Percentiles rank a stretch among this genome's conserved stretches.
Evolutionary conservation across 345 rosid genomes (phyloP).

Genomic region (Gossypium thurberi): DNA sequence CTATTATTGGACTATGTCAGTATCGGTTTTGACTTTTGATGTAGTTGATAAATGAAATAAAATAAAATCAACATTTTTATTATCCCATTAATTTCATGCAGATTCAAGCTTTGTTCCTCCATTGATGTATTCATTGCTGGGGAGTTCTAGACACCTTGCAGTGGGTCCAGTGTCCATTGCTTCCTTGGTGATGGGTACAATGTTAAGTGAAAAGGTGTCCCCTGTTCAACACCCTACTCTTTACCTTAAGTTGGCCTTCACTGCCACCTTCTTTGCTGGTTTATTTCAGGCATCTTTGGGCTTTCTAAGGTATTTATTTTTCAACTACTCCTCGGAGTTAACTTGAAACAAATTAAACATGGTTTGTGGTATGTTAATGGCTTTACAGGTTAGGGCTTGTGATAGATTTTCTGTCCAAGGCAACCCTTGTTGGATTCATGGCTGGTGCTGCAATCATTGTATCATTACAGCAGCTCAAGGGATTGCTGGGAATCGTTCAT

Average conservation of each 20-base stretch:
- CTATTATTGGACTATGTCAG: slow-evolving; percentile 90
- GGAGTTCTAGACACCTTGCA: slow-evolving; percentile 87
- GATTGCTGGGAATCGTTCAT: slow-evolving; percentile 90
- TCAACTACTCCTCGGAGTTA: no score
- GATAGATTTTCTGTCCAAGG: slow-evolving; percentile 94
- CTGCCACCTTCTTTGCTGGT: slow-evolving; percentile 96
- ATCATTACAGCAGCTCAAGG: slow-evolving; percentile 88
- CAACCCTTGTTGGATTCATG: slow-evolving; percentile 91
- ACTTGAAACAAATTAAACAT: no score
- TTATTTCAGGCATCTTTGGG: slow-evolving; percentile 91
- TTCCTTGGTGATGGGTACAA: slow-evolving; percentile 93
- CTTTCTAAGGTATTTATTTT: slow-evolving; percentile 50
- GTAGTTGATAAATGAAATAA: neutral
- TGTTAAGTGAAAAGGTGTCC: slow-evolving; percentile 66
- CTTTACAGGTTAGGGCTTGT: slow-evolving; percentile 80
- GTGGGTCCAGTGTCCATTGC: slow-evolving; percentile 99
- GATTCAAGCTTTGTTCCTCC: slow-evolving; percentile 99
- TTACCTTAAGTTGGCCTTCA: slow-evolving; percentile 82
- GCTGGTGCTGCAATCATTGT: slow-evolving; percentile 98
- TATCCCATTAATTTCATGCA: slow-evolving; percentile 24
- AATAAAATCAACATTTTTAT: neutral
- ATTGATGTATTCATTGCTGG: slow-evolving; percentile 71
- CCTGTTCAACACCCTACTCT: slow-evolving; percentile 50
- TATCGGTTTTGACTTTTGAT: slow-evolving; percentile 3
- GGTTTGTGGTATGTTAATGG: neutral